These are phyloP conservation scores for Arachis hypogaea DNA, from an alignment of 306 rosid genomes.

Conservation along the genomic window DNA sequence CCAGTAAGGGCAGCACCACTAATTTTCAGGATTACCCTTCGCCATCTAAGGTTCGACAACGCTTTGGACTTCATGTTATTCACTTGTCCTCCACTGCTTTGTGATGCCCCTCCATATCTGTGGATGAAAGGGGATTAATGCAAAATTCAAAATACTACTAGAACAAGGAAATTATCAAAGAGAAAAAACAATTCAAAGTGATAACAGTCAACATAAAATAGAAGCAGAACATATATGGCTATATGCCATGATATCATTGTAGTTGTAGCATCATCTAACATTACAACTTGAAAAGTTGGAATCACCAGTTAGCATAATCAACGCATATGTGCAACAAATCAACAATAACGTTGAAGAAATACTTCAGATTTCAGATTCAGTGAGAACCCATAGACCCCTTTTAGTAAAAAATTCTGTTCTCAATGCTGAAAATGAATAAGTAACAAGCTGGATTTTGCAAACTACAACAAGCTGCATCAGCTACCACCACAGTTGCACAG, in stretches of 20 bases:
- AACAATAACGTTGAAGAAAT: neutral
- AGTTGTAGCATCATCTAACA: constrained; percentile 5
- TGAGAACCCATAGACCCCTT: neutral
- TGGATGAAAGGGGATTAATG: constrained; percentile 23
- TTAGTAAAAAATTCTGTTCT: constrained; percentile 12
- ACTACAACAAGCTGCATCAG: neutral
- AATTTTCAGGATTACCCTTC: constrained; percentile 91
- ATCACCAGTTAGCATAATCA: neutral
- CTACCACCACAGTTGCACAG: neutral
- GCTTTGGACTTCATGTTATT: constrained; percentile 71
- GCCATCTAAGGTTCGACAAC: constrained; percentile 69
- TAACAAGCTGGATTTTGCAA: too few species aligned
- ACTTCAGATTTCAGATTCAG: constrained; percentile 1
- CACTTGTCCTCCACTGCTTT: constrained; percentile 62
- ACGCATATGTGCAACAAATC: constrained; percentile 14
- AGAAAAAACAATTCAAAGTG: constrained; percentile 9
- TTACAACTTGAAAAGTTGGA: constrained; percentile 7
- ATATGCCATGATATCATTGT: constrained; percentile 21
- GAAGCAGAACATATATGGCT: neutral
- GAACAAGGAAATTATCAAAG: neutral
- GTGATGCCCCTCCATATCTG: constrained; percentile 63
- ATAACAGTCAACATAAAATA: constrained; percentile 28
- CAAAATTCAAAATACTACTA: constrained; percentile 19
- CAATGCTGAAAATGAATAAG: too few species aligned
- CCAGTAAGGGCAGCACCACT: constrained; percentile 95